Conservation (phyloP, 805 yeast species). For the Lipomyces spencermartinsiae region DNA sequence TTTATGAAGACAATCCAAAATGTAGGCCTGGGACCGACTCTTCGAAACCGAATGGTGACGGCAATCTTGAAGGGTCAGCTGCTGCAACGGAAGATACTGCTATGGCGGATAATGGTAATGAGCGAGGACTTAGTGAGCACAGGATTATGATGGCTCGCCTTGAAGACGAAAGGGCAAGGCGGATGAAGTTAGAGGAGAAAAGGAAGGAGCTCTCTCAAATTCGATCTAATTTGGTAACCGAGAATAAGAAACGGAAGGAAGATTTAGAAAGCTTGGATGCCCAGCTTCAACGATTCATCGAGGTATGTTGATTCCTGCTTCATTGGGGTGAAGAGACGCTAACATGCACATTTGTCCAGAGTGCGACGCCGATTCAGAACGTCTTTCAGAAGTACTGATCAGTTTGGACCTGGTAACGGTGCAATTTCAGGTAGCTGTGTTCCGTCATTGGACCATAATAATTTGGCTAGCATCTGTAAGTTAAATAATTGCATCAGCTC, state of each 20-base stretch:
- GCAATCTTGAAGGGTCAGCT: neutral
- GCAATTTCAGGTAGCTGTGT: neutral
- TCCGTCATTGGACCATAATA: neutral
- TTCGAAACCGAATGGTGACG: neutral
- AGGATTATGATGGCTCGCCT: conserved; percentile 28
- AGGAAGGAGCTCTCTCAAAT: conserved; percentile 13
- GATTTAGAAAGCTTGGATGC: conserved; percentile 32
- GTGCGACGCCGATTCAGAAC: conserved; percentile 31
- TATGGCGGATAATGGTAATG: neutral
- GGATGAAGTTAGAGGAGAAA: conserved; percentile 15
- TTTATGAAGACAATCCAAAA: conserved; percentile 29
- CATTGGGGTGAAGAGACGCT: neutral
- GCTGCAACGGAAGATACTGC: neutral
- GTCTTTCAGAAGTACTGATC: conserved; percentile 20
- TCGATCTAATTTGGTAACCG: conserved; percentile 18
- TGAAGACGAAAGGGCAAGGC: conserved; percentile 31
- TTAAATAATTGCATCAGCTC: neutral
- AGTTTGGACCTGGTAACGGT: neutral
- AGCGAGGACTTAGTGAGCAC: conserved; percentile 11
- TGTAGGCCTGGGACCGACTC: neutral
- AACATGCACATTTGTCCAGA: conserved; percentile 11
- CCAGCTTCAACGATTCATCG: conserved; percentile 33
- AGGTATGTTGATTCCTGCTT: conserved; percentile 17
- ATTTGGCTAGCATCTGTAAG: neutral
- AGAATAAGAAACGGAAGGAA: conserved; percentile 23